Base-by-base conservation (phyloP, 495 filamentous ascomycete species). In the Podospora bellae-mahoneyi region DNA sequence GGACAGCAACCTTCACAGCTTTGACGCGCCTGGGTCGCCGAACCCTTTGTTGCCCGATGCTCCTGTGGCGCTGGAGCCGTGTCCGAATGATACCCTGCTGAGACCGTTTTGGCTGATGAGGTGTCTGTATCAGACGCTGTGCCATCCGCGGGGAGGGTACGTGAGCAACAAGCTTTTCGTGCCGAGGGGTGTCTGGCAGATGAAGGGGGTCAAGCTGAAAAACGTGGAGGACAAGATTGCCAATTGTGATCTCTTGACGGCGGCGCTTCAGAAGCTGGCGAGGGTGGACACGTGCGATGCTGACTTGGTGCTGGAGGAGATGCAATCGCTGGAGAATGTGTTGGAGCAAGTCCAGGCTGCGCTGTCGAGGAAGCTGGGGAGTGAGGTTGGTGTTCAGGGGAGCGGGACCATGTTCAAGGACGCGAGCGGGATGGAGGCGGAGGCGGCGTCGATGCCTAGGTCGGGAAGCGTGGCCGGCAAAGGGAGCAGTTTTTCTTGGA, bases 21-120 rank as follows among this genome's bases (percentile, higher is more conserved):
- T 91, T 39, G 86, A 84, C 55, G 85, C 80, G 10, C 89, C 90
- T 18, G 88, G 86, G 1, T 88, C 86, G 23, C 89, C 91, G 2
- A 91, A 90, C 70, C 81, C 84, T 6, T 77, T 84, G 48, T 72
- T 75, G 28, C 63, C 74, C 1, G 81, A 82, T 60, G 84, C 83
- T 16, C 94, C 94, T 23, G 81, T 88, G 5, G 88, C 93, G 1
- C 84, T 99, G 16, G 95, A 99, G 71, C 92, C 95, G 18, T 99
- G 95, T 74, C 96, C 95, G 3, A 90, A 88, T 65, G 93, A 95
- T 15, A 86, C 88, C 65, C 85, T 96, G 60, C 85, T 96, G 1
- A 89, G 95, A 16, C 95, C 95, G 3, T 98, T 96, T 79, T 98
- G 96, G 96, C 85, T 98, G 19, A 94, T 99, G 90, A 86, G 96